Evolutionary conservation across 345 rosid species (phyloP).

Genomic region (Lepidium didymum): DNA sequence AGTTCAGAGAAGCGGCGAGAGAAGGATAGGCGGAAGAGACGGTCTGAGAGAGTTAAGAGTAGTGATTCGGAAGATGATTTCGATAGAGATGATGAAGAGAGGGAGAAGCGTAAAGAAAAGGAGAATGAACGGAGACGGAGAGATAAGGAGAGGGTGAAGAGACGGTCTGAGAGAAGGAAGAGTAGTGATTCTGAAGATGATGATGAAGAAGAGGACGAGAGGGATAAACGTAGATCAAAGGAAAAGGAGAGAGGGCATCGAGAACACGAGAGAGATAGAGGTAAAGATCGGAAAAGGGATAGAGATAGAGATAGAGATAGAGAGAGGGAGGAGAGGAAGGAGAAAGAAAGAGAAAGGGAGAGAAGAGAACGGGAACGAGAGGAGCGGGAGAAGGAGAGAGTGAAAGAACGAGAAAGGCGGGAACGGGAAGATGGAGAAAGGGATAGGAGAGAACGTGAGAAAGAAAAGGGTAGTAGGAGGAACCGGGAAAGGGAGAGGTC

Average conservation of each 20-base stretch:
- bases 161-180: slow-evolving; percentile 44
- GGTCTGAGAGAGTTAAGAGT: slow-evolving; percentile 45
- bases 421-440: slow-evolving; percentile 32
- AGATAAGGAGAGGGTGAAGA: slow-evolving; percentile 27
- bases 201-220: slow-evolving; percentile 33
- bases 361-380: slow-evolving; percentile 28
- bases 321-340: slow-evolving; percentile 27
- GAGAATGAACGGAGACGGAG: slow-evolving; percentile 37
- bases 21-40: slow-evolving; percentile 25
- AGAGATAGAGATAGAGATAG: slow-evolving; percentile 22
- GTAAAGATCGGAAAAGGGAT: slow-evolving; percentile 24
- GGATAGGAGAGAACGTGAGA: slow-evolving; percentile 37
- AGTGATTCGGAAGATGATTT: slow-evolving; percentile 44
- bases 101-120: slow-evolving; percentile 34
- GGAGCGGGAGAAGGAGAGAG: slow-evolving; percentile 29
- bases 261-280: slow-evolving; percentile 32
- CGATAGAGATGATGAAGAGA: slow-evolving; percentile 38
- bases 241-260: slow-evolving; percentile 30
- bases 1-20: slow-evolving; percentile 38
- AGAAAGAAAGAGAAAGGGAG: slow-evolving; percentile 26
- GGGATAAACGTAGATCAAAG: slow-evolving; percentile 34
- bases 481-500: slow-evolving; percentile 55
- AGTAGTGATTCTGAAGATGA: slow-evolving; percentile 44
- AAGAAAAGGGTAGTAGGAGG: slow-evolving; percentile 51
- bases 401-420: slow-evolving; percentile 31